Evolutionary conservation across 257 asterid species (phyloP).

Genomic region (Lantana camara): DNA sequence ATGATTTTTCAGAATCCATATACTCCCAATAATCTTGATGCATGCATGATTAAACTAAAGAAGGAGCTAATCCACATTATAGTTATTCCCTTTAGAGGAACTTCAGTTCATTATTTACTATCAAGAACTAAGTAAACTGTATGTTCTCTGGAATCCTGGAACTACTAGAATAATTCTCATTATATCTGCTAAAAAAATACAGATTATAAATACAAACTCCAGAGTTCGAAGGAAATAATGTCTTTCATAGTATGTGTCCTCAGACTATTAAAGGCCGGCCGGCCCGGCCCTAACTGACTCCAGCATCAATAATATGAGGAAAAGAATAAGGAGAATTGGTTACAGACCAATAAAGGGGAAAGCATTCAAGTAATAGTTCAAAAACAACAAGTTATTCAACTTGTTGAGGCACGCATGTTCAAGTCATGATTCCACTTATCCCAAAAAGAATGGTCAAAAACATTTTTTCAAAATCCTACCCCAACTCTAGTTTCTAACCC

Average conservation of each 20-base stretch:
- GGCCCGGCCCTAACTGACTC: neutral
- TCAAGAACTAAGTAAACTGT: neutral
- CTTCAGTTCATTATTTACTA: neutral
- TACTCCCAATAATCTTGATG: neutral
- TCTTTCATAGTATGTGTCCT: neutral
- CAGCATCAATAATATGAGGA: neutral
- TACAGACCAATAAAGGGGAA: neutral
- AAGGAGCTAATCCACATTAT: constrained; percentile 1
- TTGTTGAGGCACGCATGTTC: neutral
- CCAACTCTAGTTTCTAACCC: neutral
- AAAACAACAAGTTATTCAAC: neutral
- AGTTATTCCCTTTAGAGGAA: neutral
- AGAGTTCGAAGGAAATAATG: neutral
- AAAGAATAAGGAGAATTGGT: neutral
- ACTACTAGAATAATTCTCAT: neutral
- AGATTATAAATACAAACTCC: neutral
- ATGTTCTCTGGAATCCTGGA: neutral
- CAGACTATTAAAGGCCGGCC: neutral
- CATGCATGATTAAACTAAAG: constrained; percentile 10
- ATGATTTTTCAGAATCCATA: neutral
- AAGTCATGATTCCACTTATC: too few relatives aligned
- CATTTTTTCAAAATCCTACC: too few relatives aligned
- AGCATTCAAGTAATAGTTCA: neutral
- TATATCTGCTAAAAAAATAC: neutral
- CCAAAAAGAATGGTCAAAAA: too few relatives aligned